Evolutionary conservation across 2,329 filamentous ascomycete genomes (phyloP), one percentile per base, ranked within the genome.

Genomic region (Alternaria consortialis): DNA sequence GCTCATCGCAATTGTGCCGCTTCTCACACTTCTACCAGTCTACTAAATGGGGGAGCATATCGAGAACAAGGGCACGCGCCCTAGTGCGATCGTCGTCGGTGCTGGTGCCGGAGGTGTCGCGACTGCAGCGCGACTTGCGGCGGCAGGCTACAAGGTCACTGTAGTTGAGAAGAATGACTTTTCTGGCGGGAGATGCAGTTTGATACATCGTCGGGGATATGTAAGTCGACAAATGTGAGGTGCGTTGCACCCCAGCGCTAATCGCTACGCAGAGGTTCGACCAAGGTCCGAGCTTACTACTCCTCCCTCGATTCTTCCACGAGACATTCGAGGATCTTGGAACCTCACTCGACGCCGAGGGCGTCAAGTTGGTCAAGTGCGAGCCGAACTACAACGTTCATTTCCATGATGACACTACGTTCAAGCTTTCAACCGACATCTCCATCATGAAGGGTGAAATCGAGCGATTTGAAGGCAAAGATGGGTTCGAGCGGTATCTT

Each of bases 141-240:
- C 89, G 72, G 85, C 89, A 2, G 91, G 90, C 39, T 88, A 90
- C 74, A 76, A 84, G 34, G 90, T 93, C n/a, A 92, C 89, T 0
- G 88, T 93, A 2, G 79, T 93, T n/a, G 91, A 93, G 77, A 92
- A 92, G 82, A 92, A 93, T 72, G 80, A 81, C 58, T 91, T 91
- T 74, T 89, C 87, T 0, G 91, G 91, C 46, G 91, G 91, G 4
- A 83, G 91, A 56, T 93, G 90, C 78, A 90, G 87, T 44, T 78
- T 92, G 27, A 84, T 92, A 37, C 80, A 86, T 53, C 80, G 86
- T 60, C 79, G 86, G 48, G 87, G 86, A 56, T 87, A 88, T 75
- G 87, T 83, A 70, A 50, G 78, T 60, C 36, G 56, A 51, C 5
- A 5, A 34, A 23, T 34, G 27, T 53, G 27, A 23, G 15, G 17